Evolutionary conservation across 495 filamentous ascomycete genomes (phyloP), one percentile per base, ranked within the genome.

Genomic region (Corynascus novoguineensis): DNA sequence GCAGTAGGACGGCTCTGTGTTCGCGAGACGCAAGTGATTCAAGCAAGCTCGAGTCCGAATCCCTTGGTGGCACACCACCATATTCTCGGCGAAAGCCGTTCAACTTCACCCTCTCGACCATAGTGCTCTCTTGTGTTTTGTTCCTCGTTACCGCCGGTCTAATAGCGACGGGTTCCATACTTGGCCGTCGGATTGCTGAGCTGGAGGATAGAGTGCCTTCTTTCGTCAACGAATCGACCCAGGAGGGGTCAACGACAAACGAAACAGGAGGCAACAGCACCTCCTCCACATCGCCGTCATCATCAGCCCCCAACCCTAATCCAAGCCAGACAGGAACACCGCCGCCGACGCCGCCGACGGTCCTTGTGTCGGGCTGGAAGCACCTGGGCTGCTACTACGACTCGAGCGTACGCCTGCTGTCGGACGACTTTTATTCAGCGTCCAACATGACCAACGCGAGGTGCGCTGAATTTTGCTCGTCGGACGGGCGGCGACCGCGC

Each of bases 351-450:
- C 37, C 25, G 10, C 34, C 49, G 3, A 38, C 37, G 15, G 5
- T 53, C 37, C 25, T 14, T 9, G 37, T 53, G 15, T 0, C 35
- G 1, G 50, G 50, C 24, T 53, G 50, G 50, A 53, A 24, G n/a
- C 37, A 55, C 52, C 17, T 46, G 4, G 52, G 52, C 19, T 55
- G 52, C 40, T 45, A 32, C 28, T 55, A 46, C 40, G 38, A 55
- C 41, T 24, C 28, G 17, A n/a, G 22, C 15, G n/a, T n/a, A 2
- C 50, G 50, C 24, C 8, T 53, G 1, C 50, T 53, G 4, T 25
- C 25, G 3, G 37, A 22, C 22, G 50, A 35, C 0, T 31, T 9
- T 9, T 2, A 7, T 14, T 14, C 35, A 10, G 19, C 2, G 1
- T 2, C 2, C 15, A 46, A 55, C 52, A 55, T 55, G 52, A 55